Conservation (phyloP, 768 basidiomycete genomes). For the Phlebiopsis gigantea region DNA sequence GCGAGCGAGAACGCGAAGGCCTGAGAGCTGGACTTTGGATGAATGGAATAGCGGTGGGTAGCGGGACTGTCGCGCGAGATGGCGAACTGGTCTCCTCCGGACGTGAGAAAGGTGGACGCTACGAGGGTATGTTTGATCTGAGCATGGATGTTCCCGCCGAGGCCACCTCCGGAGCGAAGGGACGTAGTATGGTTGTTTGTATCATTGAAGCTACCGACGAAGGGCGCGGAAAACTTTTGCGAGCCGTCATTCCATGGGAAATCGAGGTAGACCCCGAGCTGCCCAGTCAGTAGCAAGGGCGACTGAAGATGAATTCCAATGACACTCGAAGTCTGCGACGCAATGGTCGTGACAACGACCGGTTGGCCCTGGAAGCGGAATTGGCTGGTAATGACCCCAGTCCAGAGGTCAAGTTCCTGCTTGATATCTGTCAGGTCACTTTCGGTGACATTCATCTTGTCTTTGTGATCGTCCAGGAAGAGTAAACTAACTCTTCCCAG, state of each 20-base stretch:
- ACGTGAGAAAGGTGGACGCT: slow-evolving; percentile 36
- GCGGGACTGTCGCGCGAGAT: slow-evolving; percentile 38
- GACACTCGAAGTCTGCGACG: slow-evolving; percentile 34
- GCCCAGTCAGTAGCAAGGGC: slow-evolving; percentile 31
- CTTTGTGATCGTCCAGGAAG: slow-evolving; percentile 30
- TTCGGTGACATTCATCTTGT: slow-evolving; percentile 30
- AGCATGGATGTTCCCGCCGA: slow-evolving; percentile 24
- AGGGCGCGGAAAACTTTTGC: slow-evolving; percentile 50
- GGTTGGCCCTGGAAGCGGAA: slow-evolving; percentile 34
- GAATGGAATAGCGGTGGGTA: slow-evolving; percentile 43
- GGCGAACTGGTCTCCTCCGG: slow-evolving; percentile 33
- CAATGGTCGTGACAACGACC: slow-evolving; percentile 36
- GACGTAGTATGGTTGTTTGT: slow-evolving; percentile 44
- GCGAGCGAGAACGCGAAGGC: slow-evolving; percentile 34
- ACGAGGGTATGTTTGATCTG: slow-evolving; percentile 39
- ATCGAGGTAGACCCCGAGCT: slow-evolving; percentile 47
- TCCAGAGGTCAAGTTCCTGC: slow-evolving; percentile 53
- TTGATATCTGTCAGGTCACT: slow-evolving; percentile 28
- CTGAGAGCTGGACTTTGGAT: slow-evolving; percentile 23
- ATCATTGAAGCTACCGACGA: slow-evolving; percentile 48
- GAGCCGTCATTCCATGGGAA: slow-evolving; percentile 60
- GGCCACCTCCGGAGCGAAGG: slow-evolving; percentile 18
- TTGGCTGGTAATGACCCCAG: slow-evolving; percentile 41
- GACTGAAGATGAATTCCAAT: slow-evolving; percentile 39
- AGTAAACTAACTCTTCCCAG: slow-evolving; percentile 45